These are phyloP conservation scores for Suillus spraguei DNA, from an alignment of 768 basidiomycete species.

Conservation along the genomic window DNA sequence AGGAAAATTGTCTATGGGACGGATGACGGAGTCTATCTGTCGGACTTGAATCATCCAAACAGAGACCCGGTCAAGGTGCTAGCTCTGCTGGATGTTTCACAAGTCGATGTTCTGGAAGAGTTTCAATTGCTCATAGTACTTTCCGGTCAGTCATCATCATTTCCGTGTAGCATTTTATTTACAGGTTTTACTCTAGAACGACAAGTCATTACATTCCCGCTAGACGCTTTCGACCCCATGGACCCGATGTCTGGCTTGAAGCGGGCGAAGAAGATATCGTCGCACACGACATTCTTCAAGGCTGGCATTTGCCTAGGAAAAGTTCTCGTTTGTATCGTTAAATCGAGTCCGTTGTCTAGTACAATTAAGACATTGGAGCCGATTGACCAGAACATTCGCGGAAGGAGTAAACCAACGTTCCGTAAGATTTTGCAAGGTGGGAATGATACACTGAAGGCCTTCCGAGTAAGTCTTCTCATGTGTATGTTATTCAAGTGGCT, in stretches of 20 bases:
- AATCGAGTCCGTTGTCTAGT: conserved; percentile 91
- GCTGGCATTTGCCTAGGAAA: conserved; percentile 89
- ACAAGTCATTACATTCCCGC: conserved; percentile 93
- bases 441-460: conserved; percentile 90
- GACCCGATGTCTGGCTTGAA: conserved; percentile 92
- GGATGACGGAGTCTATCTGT: conserved; percentile 95
- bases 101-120: conserved; percentile 96
- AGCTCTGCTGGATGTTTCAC: conserved; percentile 84
- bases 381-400: conserved; percentile 84
- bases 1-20: conserved; percentile 94
- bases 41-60: conserved; percentile 75
- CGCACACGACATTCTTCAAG: conserved; percentile 98
- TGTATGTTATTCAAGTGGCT: conserved; percentile 9
- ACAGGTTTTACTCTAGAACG: conserved; percentile 60
- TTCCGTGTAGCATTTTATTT: conserved; percentile 5
- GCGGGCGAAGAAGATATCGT: conserved; percentile 92
- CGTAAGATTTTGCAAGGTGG: conserved; percentile 92
- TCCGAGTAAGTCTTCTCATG: conserved; percentile 60
- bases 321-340: conserved; percentile 95
- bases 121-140: conserved; percentile 96
- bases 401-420: conserved; percentile 88
- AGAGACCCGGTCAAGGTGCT: conserved; percentile 90
- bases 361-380: conserved; percentile 98
- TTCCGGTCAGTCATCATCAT: conserved; percentile 61
- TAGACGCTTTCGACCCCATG: conserved; percentile 87